These are phyloP conservation scores for Triticum urartu DNA, from an alignment of 176 grass and related monocot genomes.

Conservation along the genomic window DNA sequence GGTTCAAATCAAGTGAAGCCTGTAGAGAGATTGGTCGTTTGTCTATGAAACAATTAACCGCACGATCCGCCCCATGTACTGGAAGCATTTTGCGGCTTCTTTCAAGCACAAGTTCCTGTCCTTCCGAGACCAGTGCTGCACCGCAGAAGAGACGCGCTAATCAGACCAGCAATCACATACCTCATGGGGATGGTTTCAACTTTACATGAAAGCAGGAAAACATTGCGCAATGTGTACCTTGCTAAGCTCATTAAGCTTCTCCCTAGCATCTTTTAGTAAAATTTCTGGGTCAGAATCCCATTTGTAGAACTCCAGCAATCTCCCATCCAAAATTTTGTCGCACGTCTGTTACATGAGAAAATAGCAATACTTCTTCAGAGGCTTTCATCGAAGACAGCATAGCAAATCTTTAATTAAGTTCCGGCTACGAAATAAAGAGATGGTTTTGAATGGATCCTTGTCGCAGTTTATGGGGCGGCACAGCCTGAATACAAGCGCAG, in stretches of 20 bases:
- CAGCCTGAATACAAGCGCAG: background rate
- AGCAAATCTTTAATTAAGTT: background rate
- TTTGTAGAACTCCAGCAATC: constrained; percentile 82
- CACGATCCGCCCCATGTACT: constrained; percentile 62
- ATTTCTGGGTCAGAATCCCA: constrained; percentile 76
- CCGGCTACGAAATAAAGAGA: no score
- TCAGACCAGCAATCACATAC: constrained; percentile 18
- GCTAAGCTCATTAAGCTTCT: constrained; percentile 81
- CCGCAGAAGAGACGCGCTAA: background rate
- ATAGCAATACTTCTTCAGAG: background rate
- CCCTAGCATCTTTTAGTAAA: constrained; percentile 62
- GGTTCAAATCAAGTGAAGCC: background rate
- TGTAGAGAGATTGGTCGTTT: background rate
- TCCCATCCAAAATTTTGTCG: constrained; percentile 68
- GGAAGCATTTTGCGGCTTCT: constrained; percentile 79
- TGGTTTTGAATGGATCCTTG: background rate
- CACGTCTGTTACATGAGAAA: constrained; percentile 46
- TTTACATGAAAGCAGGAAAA: background rate
- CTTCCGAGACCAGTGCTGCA: constrained; percentile 89
- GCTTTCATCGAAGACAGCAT: background rate
- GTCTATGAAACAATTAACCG: constrained; percentile 67
- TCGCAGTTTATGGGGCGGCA: background rate
- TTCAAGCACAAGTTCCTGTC: constrained; percentile 80
- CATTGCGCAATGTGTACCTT: constrained; percentile 42
- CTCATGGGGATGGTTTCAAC: background rate